These are phyloP conservation scores for Claviceps sp. DNA, from an alignment of 2,329 filamentous ascomycete species.

Conservation along the genomic window DNA sequence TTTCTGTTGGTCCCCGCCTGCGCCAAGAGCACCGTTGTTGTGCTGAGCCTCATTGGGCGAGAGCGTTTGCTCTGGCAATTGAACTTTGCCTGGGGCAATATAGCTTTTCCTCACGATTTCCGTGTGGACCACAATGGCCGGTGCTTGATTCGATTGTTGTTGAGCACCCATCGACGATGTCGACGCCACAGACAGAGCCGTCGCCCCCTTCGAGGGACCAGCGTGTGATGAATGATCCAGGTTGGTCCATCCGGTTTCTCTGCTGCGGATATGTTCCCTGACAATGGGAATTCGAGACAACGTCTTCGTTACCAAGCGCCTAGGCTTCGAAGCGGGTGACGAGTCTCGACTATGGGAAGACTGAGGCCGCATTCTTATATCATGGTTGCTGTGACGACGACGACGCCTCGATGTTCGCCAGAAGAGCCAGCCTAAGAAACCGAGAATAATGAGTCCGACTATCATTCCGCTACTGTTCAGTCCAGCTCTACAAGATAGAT, in stretches of 20 bases:
- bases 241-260: slow-evolving; percentile 19
- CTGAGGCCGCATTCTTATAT: slow-evolving; percentile 7
- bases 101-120: slow-evolving; percentile 5
- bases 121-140: slow-evolving; percentile 7
- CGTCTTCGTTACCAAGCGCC: slow-evolving; percentile 6
- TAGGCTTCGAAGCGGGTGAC: slow-evolving; percentile 1
- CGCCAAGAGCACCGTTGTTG: slow-evolving; percentile 4
- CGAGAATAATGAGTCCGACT: slow-evolving; percentile 31
- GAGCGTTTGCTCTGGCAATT: slow-evolving; percentile 2
- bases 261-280: slow-evolving; percentile 16
- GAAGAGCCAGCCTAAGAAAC: slow-evolving; percentile 30
- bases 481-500: neutral
- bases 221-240: slow-evolving; percentile 18
- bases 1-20: slow-evolving; percentile 9
- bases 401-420: slow-evolving; percentile 20
- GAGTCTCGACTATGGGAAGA: neutral
- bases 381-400: slow-evolving; percentile 14
- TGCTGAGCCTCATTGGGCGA: slow-evolving; percentile 7
- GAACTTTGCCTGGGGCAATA: neutral
- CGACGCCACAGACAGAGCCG: neutral
- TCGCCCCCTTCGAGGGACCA: slow-evolving; percentile 8
- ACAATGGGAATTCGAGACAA: slow-evolving; percentile 22
- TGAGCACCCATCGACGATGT: neutral
- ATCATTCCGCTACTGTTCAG: neutral
- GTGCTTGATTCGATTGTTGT: neutral